These are phyloP conservation scores for Pythium phragmiticola DNA, from an alignment of 352 stramenopile species.

Conservation along the genomic window DNA sequence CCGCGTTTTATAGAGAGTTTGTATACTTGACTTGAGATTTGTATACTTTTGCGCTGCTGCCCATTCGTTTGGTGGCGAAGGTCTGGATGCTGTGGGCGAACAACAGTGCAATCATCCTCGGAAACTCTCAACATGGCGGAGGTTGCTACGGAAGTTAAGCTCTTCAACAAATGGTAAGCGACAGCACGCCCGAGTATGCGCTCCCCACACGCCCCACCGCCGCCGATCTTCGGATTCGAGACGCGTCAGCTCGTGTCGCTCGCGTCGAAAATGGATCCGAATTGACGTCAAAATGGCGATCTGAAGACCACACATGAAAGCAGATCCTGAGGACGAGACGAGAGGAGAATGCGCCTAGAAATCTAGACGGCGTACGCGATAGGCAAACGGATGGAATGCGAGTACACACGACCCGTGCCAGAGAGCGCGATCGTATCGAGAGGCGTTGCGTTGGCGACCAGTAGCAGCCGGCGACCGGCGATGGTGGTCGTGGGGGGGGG, in stretches of 20 bases:
- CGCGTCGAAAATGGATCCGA: constrained; percentile 12
- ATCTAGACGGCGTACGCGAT: neutral
- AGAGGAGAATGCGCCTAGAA: neutral
- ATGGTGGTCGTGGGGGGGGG: neutral
- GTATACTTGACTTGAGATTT: constrained; percentile 62
- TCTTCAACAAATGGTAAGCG: constrained; percentile 94
- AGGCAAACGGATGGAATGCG: neutral
- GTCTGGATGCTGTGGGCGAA: constrained; percentile 13
- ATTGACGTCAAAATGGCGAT: constrained; percentile 13
- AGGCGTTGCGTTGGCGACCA: neutral
- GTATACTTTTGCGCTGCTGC: constrained; percentile 68
- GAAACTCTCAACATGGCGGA: constrained; percentile 92
- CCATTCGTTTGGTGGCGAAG: constrained; percentile 75
- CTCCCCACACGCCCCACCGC: neutral
- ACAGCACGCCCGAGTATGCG: constrained; percentile 9
- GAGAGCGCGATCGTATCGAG: neutral
- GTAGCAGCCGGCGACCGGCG: neutral
- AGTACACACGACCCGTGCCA: neutral
- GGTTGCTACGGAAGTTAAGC: constrained; percentile 93
- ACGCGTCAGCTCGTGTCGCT: constrained; percentile 2
- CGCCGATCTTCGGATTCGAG: constrained; percentile 1
- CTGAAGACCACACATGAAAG: neutral
- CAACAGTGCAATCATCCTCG: constrained; percentile 70
- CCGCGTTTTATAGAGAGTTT: constrained; percentile 27
- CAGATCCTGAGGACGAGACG: neutral